A percentile compares a stretch with the other conserved stretches of the same genome.
phyloP scores from a whole-genome alignment of 108 stramenopile species.

The Conticribra weissflogii region DNA sequence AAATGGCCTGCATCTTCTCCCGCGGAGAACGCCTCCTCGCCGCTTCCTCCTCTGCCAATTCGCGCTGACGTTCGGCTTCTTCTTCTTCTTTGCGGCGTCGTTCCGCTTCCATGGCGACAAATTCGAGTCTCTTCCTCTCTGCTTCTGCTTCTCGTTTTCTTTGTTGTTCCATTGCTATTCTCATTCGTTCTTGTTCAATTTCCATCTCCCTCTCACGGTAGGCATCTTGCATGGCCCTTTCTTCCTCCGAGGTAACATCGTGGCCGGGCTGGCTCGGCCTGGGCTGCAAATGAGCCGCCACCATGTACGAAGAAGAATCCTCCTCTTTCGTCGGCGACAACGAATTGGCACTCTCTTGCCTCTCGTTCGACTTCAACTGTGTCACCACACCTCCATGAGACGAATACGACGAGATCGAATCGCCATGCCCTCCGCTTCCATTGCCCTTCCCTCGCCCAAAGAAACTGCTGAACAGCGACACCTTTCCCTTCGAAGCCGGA shows the following conservation, averaged over 20 bases:
- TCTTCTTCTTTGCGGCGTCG: constrained; percentile 19
- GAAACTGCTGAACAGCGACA: constrained; percentile 32
- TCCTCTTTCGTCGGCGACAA: constrained; percentile 23
- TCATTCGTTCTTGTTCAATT: background rate
- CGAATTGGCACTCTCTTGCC: background rate
- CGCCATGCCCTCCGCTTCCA: constrained; percentile 4
- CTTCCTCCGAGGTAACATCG: background rate
- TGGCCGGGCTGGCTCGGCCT: too few species aligned
- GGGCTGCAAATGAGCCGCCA: too few species aligned
- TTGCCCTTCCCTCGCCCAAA: constrained; percentile 21
- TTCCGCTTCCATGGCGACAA: background rate
- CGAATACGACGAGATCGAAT: constrained; percentile 27
- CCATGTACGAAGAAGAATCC: too few species aligned
- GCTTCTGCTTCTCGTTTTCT: background rate
- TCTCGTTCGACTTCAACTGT: background rate
- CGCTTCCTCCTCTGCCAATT: constrained; percentile 16
- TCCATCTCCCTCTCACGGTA: constrained; percentile 13
- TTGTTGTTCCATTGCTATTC: constrained; percentile 3
- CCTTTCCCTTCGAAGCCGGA: constrained; percentile 10
- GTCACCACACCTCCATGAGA: constrained; percentile 46
- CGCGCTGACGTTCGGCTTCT: constrained; percentile 6
- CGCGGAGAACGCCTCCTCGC: constrained; percentile 43
- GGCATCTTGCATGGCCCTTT: constrained; percentile 1
- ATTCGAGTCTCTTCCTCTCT: constrained; percentile 18
- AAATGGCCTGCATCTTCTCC: constrained; percentile 27